These are phyloP conservation scores for Leishmania lainsoni DNA, from an alignment of 208 protist species.

Conservation along the genomic window DNA sequence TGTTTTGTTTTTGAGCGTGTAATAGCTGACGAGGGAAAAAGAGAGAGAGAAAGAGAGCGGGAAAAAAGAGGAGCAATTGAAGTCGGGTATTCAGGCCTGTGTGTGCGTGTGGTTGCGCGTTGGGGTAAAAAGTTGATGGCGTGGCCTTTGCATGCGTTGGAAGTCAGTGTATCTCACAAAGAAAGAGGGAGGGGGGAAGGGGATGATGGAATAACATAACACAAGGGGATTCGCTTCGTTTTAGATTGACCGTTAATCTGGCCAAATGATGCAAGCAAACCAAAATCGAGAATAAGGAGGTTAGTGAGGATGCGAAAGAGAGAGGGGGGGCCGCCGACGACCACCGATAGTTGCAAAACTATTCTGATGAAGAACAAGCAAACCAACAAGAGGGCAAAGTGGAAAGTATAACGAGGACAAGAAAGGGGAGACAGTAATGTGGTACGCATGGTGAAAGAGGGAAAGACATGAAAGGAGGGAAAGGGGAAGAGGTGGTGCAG, in stretches of 20 bases:
- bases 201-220: slow-evolving; percentile 1
- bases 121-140: no score
- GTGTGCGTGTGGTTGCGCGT: no score
- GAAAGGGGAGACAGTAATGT: background rate
- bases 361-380: background rate
- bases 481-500: background rate
- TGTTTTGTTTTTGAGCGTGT: background rate
- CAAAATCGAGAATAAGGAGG: background rate
- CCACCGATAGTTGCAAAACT: background rate
- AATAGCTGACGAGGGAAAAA: background rate
- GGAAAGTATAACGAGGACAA: background rate
- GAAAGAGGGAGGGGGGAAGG: background rate
- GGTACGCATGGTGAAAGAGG: background rate
- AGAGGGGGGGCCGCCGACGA: background rate
- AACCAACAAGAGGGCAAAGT: background rate
- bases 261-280: background rate
- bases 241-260: background rate
- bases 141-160: no score
- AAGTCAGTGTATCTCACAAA: background rate
- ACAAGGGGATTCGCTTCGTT: background rate
- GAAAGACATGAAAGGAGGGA: background rate
- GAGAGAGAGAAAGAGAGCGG: background rate
- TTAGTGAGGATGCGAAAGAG: background rate
- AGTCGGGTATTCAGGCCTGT: no score
- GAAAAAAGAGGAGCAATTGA: no score